Percentiles rank a stretch among this genome's conserved stretches.
Conservation (phyloP, 148 eudicot species). For the Amaranthus palmeri region DNA sequence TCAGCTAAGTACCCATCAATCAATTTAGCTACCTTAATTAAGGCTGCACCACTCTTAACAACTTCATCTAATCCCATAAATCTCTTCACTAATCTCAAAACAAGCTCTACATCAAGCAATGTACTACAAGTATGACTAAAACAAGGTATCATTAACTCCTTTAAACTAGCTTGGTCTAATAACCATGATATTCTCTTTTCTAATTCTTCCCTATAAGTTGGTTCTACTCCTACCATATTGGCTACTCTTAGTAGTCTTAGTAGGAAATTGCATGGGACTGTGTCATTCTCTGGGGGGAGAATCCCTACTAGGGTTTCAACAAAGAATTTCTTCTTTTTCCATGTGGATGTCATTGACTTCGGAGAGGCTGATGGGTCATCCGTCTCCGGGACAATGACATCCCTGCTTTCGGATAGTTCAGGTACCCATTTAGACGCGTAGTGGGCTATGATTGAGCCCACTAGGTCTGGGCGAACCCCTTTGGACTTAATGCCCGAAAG, state of each 20-base stretch:
- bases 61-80: slow-evolving; percentile 49
- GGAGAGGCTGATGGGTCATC: slow-evolving; percentile 22
- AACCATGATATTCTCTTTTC: slow-evolving; percentile 60
- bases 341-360: slow-evolving; percentile 37
- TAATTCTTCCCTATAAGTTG: slow-evolving; percentile 37
- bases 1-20: slow-evolving; percentile 75
- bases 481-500: slow-evolving; percentile 57
- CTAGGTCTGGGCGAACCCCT: slow-evolving; percentile 64
- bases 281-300: slow-evolving; percentile 62
- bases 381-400: neutral
- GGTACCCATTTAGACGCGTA: slow-evolving; percentile 81
- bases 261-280: slow-evolving; percentile 73
- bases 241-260: slow-evolving; percentile 56
- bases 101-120: slow-evolving; percentile 63
- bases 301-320: slow-evolving; percentile 59
- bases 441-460: slow-evolving; percentile 78
- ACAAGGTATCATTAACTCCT: slow-evolving; percentile 75
- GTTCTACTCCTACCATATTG: slow-evolving; percentile 46
- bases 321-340: slow-evolving; percentile 61
- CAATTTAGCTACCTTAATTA: slow-evolving; percentile 67
- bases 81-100: slow-evolving; percentile 50
- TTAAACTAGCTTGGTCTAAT: slow-evolving; percentile 59
- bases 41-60: slow-evolving; percentile 39
- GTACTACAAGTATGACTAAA: slow-evolving; percentile 68
- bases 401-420: slow-evolving; percentile 43